phyloP scores from a whole-genome alignment of 2,329 filamentous ascomycete species.

The Aspergillus eucalypticola region DNA sequence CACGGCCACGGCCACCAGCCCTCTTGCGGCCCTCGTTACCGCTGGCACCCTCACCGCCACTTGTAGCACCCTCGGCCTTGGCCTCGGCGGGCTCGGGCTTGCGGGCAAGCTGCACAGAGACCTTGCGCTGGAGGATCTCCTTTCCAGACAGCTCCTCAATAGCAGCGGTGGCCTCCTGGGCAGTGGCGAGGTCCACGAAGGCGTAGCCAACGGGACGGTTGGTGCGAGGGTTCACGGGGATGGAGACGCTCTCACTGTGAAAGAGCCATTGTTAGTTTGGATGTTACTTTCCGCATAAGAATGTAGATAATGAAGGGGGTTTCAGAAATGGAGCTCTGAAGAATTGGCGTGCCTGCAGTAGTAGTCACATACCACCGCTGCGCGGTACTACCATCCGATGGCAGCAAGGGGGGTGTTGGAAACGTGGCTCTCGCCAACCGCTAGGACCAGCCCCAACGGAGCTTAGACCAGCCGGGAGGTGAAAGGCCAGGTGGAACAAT shows the following conservation, averaged over 20 bases:
- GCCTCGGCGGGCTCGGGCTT: constrained; percentile 87
- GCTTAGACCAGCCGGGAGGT: constrained; percentile 4
- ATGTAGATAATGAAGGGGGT: not conserved
- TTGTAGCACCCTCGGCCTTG: constrained; percentile 69
- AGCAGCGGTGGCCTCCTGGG: constrained; percentile 90
- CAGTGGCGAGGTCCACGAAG: constrained; percentile 96
- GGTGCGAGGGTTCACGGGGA: constrained; percentile 98
- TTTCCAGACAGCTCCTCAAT: constrained; percentile 95
- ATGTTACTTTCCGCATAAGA: not conserved
- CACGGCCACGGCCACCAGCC: constrained; percentile 62
- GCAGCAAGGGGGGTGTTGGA: not conserved
- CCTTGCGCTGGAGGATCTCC: constrained; percentile 97
- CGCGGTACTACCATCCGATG: not conserved
- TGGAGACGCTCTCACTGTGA: constrained; percentile 91
- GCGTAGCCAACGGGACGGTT: constrained; percentile 98
- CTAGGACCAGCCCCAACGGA: not conserved
- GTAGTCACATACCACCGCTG: not conserved
- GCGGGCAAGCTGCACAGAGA: constrained; percentile 96
- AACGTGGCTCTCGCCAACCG: not conserved
- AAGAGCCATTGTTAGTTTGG: constrained; percentile 36
- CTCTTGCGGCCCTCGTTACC: constrained; percentile 65
- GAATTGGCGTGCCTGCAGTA: not conserved
- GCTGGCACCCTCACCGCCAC: constrained; percentile 71
- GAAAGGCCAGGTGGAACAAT: constrained; percentile 5
- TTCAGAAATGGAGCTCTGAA: not conserved